Evolutionary conservation across 2,329 filamentous ascomycete genomes (phyloP), one percentile per base, ranked within the genome.

Genomic region (Cladosporium colombiae): DNA sequence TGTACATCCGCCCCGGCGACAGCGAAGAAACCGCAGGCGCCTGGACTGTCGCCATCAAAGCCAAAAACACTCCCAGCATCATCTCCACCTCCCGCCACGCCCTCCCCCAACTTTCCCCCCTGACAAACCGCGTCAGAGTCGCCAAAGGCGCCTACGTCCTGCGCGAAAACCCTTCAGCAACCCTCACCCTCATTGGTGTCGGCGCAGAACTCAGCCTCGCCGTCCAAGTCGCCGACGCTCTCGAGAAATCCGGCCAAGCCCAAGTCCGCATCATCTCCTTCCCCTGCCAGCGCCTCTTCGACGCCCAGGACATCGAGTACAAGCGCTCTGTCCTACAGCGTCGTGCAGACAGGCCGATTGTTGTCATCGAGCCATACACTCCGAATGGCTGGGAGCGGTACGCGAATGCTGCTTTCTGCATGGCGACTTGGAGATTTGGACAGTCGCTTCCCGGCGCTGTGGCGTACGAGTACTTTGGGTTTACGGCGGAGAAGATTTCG

Each of bases 351-450:
- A 52, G 56, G 13, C 53, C 62, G 25, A 58, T 59, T 5, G 61
- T 63, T 18, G 83, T 88, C 5, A 84, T 89, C 56, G 87, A 89
- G 74, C 84, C 85, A 1, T 88, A 86, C 71, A 80, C 83, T 1
- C 79, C 82, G 1, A 84, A 84, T 65, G 84, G 85, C 0, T 88
- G 85, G 85, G 86, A 87, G 76, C 74, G 85, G 23, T 88, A 87
- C 70, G 85, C 85, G 0, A 82, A 87, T 71, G 85, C 85, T 0
- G 84, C 82, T 2, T 81, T 80, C 67, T 83, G 79, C 56, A 83
- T 88, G 81, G 79, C 80, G 55, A 77, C 78, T 0, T 21, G 23
- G 18, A 55, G 61, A n/a, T 88, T 87, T 67, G 85, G 85, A 0
- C 84, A 88, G 70, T 83, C 80, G 18, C 72, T 88, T 49, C 85